These are phyloP conservation scores for Metschnikowia drakensbergensis DNA, from an alignment of 805 yeast species.

Conservation along the genomic window DNA sequence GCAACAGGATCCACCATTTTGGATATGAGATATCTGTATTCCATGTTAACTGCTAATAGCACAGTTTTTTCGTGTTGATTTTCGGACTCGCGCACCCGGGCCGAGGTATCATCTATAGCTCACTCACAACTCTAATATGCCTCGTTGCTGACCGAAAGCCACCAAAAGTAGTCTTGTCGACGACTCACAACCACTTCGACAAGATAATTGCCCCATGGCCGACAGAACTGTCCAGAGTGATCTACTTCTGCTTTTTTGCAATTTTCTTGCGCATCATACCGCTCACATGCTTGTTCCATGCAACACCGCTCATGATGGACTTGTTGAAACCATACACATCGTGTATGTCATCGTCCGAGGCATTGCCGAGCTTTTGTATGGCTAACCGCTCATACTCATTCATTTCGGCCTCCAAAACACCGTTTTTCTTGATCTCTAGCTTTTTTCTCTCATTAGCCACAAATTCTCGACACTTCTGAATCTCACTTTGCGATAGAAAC, in stretches of 20 bases:
- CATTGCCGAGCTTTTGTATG: slow-evolving; percentile 20
- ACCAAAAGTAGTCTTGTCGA: too few relatives aligned
- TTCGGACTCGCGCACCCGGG: neutral
- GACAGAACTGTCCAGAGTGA: too few relatives aligned
- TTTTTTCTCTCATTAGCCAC: slow-evolving; percentile 61
- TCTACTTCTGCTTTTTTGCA: slow-evolving; percentile 3
- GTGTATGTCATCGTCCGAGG: slow-evolving; percentile 32
- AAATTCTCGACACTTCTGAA: slow-evolving; percentile 70
- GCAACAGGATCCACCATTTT: slow-evolving; percentile 62
- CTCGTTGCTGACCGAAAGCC: too few relatives aligned
- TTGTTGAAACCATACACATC: slow-evolving; percentile 44
- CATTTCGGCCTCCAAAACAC: slow-evolving; percentile 31
- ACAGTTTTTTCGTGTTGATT: neutral
- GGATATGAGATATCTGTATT: slow-evolving; percentile 47
- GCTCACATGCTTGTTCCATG: slow-evolving; percentile 59
- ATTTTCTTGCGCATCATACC: slow-evolving; percentile 39
- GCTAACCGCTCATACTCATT: slow-evolving; percentile 38
- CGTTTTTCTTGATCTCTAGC: slow-evolving; percentile 25
- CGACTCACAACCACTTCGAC: too few relatives aligned
- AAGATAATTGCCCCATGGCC: too few relatives aligned
- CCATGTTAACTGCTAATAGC: slow-evolving; percentile 19
- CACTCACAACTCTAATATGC: too few relatives aligned
- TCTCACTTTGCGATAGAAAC: slow-evolving; percentile 76
- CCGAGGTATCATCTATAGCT: neutral
- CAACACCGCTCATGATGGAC: slow-evolving; percentile 51